Conservation (phyloP, 768 basidiomycete genomes). For the Lentinula aciculospora region DNA sequence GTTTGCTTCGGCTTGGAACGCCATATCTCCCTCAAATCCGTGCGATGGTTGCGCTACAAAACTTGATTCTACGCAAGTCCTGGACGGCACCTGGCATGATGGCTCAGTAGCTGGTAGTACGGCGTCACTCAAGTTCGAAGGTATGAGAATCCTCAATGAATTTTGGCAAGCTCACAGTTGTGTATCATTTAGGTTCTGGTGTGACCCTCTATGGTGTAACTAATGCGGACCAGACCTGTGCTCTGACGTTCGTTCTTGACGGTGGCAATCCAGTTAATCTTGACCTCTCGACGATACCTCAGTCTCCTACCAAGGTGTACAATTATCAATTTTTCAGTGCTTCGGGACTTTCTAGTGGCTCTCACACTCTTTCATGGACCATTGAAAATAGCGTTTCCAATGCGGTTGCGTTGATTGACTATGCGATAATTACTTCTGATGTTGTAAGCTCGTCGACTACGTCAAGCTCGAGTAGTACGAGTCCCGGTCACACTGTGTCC, state of each 20-base stretch:
- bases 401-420: not conserved
- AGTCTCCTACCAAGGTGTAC: not conserved
- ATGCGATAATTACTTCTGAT: not conserved
- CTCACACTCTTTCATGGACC: not conserved
- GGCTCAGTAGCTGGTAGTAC: not conserved
- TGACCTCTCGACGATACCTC: not conserved
- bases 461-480: not conserved
- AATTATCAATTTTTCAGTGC: not conserved
- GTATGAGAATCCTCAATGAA: not conserved
- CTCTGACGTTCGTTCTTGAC: not conserved
- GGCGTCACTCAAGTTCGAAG: not conserved
- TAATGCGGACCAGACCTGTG: not conserved
- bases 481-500: not conserved
- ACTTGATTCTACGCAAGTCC: conserved; percentile 57
- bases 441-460: not conserved
- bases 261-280: not conserved
- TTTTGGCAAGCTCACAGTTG: not conserved
- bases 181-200: not conserved
- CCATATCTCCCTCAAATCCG: not conserved
- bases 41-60: conserved; percentile 38
- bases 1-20: conserved; percentile 19
- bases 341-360: not conserved
- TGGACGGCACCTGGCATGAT: conserved; percentile 13
- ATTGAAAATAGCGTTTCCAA: not conserved
- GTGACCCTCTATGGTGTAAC: not conserved